phyloP scores from a whole-genome alignment of 208 protist species.

The Borovskyia barvae region DNA sequence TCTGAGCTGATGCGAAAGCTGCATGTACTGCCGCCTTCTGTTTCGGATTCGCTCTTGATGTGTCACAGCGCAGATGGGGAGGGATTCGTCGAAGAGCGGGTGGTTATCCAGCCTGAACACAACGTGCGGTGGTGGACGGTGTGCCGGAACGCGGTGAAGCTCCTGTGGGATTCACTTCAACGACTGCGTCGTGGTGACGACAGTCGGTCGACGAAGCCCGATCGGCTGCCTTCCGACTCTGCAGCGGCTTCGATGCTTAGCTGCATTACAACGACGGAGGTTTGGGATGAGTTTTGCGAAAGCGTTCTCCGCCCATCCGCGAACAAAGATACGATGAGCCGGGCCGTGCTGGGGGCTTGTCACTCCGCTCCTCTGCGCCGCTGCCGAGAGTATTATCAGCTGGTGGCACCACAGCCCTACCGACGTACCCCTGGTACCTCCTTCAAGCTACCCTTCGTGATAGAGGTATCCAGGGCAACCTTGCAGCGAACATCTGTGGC shows the following conservation, averaged over 20 bases:
- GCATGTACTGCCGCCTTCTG: too few species aligned
- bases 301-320: background rate
- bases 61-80: too few species aligned
- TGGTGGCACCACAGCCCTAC: background rate
- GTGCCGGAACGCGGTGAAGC: too few species aligned
- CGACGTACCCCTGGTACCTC: background rate
- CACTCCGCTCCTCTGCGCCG: slow-evolving; percentile 10
- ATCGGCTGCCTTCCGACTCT: background rate
- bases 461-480: slow-evolving; percentile 12
- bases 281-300: slow-evolving; percentile 15
- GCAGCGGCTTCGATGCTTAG: background rate
- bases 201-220: too few species aligned
- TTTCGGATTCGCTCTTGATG: too few species aligned
- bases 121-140: too few species aligned
- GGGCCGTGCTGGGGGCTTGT: background rate
- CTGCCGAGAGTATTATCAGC: slow-evolving; percentile 4
- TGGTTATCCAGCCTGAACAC: too few species aligned
- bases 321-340: background rate
- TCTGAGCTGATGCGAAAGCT: too few species aligned
- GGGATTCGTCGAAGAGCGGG: too few species aligned
- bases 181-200: too few species aligned
- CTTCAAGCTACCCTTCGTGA: background rate
- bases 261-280: slow-evolving; percentile 18
- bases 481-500: slow-evolving; percentile 14
- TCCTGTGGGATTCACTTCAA: too few species aligned